phyloP scores from a whole-genome alignment of 768 basidiomycete genomes.

The Russula virescens region DNA sequence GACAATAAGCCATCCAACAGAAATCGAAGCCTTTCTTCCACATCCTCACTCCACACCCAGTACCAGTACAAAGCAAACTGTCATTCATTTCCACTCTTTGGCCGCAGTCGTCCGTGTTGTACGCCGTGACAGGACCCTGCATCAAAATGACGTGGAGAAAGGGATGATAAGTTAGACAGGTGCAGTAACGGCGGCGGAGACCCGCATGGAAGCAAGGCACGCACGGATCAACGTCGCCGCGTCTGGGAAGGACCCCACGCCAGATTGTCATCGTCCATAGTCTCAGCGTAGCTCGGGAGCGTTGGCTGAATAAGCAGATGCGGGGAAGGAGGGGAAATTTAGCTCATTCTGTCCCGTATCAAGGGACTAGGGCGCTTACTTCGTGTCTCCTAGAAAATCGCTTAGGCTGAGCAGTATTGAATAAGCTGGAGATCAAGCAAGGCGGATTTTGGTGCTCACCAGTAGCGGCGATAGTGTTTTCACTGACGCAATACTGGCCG shows the following conservation, averaged over 20 bases:
- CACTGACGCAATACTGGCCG: background rate
- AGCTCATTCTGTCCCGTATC: background rate
- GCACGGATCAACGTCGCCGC: constrained; percentile 11
- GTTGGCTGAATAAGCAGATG: background rate
- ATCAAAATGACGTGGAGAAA: background rate
- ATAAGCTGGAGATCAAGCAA: background rate
- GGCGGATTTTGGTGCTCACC: background rate
- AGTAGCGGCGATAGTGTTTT: background rate
- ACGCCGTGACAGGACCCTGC: background rate
- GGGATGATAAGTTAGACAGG: background rate
- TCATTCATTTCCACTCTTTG: background rate
- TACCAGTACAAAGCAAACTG: too few species aligned
- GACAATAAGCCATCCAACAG: too few species aligned
- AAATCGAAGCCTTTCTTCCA: too few species aligned
- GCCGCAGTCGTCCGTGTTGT: background rate
- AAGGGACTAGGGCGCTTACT: background rate
- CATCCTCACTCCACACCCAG: too few species aligned
- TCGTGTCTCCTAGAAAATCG: background rate
- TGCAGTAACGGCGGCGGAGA: background rate
- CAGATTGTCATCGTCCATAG: constrained; percentile 32
- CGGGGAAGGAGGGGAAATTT: background rate
- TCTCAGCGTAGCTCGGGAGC: constrained; percentile 24
- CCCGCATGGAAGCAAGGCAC: background rate
- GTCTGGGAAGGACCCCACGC: constrained; percentile 29
- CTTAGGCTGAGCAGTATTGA: background rate